A percentile compares a stretch with the other conserved stretches of the same genome.
Evolutionary conservation across 163 green algal species (phyloP).

Genomic region (Chlamydomonas reinhardtii): DNA sequence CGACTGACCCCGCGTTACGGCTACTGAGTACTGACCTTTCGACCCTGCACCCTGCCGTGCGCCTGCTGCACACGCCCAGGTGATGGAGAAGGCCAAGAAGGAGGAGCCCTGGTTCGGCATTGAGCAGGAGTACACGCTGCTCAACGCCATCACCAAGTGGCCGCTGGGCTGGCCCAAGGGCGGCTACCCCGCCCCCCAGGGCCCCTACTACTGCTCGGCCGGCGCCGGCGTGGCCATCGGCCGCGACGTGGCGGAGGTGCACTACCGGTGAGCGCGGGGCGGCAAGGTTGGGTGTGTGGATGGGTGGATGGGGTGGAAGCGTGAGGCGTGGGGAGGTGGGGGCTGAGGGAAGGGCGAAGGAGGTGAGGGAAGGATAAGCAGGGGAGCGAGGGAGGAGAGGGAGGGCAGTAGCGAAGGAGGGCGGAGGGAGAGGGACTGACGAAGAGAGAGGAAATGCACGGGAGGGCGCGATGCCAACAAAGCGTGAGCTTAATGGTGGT

Average conservation of each 20-base stretch:
- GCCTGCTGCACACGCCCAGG: neutral
- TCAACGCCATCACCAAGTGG: slow-evolving; percentile 96
- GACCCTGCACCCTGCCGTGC: too few species aligned
- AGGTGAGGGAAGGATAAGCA: neutral
- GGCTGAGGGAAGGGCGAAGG: neutral
- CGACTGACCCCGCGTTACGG: too few species aligned
- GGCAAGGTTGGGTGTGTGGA: too few species aligned
- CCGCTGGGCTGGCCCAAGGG: slow-evolving; percentile 96
- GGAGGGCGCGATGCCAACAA: too few species aligned
- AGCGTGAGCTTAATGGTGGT: too few species aligned
- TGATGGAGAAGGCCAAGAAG: slow-evolving; percentile 92
- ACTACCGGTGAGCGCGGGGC: slow-evolving; percentile 88
- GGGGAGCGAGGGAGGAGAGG: too few species aligned
- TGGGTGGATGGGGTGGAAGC: too few species aligned
- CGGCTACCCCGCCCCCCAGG: slow-evolving; percentile 95
- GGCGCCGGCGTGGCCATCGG: slow-evolving; percentile 92
- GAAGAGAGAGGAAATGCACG: too few species aligned
- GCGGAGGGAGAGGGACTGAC: too few species aligned
- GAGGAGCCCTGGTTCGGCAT: slow-evolving; percentile 96
- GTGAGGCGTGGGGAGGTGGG: too few species aligned
- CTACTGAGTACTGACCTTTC: too few species aligned
- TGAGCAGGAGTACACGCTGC: slow-evolving; percentile 98
- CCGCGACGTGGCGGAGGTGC: slow-evolving; percentile 95
- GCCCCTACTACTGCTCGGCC: slow-evolving; percentile 96
- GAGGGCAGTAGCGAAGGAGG: too few species aligned